Evolutionary conservation across 768 basidiomycete genomes (phyloP), one percentile per base, ranked within the genome.

Genomic region (Leccinellum luteum): DNA sequence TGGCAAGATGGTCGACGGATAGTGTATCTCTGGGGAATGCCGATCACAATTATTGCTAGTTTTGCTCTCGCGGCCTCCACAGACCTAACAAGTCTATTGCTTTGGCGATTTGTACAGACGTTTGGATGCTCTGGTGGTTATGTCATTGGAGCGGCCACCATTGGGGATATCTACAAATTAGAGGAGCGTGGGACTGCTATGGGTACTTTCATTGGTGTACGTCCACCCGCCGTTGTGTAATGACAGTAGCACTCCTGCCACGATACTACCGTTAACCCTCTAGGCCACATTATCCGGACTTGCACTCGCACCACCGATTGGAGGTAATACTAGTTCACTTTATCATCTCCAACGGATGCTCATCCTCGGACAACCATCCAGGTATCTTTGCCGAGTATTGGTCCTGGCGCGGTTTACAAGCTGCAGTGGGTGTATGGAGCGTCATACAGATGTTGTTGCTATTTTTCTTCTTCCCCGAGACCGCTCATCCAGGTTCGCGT

Each of bases 381-480:
- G 83, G 83, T 14, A 52, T 78, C 28, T 74, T 78, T 0, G 77
- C 86, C 0, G 74, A 85, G 54, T 86, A 86, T 60, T 78, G 77
- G 32, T 88, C 87, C 0, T 90, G 89, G 87, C 79, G 88, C 0
- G 59, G 76, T 4, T 80, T 86, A 68, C 86, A 90, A 64, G 65
- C 71, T 7, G 63, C 64, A 0, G 57, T 90, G 1, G 80, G 78
- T 3, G 38, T 75, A 0, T 67, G 74, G 35, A 80, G 79, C 2
- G 35, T 80, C 0, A 13, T 77, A 0, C 72, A 75, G 2, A 73
- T 81, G 35, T 8, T 78, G 5, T 58, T 73, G 4, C 74, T 87
- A 31, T 50, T 66, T 1, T 44, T 79, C 3, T 77, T 76, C 52
- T 78, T 87, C n/a, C 87, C 87, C 0, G 88, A 90, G 63, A 89